These are phyloP conservation scores for Euphorbia celastroides DNA, from an alignment of 441 rosid genomes.

Conservation along the genomic window DNA sequence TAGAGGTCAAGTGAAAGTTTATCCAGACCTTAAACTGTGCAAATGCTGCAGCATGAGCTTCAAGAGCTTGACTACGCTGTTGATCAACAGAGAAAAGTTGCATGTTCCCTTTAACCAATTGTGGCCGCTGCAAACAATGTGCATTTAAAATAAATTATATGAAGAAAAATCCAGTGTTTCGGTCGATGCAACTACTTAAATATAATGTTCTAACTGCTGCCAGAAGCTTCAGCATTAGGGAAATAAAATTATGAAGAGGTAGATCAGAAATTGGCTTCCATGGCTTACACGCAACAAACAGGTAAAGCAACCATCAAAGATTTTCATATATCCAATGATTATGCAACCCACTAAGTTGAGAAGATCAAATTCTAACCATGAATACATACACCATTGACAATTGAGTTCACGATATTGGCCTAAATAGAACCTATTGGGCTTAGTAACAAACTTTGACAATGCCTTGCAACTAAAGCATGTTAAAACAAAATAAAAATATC, in stretches of 20 bases:
- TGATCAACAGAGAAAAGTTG: conserved; percentile 98
- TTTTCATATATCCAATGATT: not conserved
- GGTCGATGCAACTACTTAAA: not conserved
- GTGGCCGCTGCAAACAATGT: conserved; percentile 56
- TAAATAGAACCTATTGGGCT: not conserved
- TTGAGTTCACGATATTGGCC: not conserved
- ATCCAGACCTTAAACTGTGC: conserved; percentile 71
- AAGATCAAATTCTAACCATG: not conserved
- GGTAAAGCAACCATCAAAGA: not conserved
- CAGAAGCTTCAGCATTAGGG: not conserved
- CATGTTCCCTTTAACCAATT: conserved; percentile 97
- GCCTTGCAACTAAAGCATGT: not conserved
- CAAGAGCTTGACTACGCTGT: conserved; percentile 99
- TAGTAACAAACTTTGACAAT: not conserved
- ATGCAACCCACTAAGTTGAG: not conserved
- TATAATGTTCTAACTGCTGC: not conserved
- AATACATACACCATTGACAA: not conserved
- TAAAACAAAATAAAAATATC: not conserved
- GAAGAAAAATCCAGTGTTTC: not conserved
- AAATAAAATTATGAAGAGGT: not conserved
- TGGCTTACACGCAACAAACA: not conserved
- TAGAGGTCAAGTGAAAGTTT: conserved; percentile 13
- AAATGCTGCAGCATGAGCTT: conserved; percentile 99
- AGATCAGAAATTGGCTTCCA: not conserved
- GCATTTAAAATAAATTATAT: too few relatives aligned